A percentile compares a stretch with the other conserved stretches of the same genome.
Evolutionary conservation across 768 basidiomycete species (phyloP).

Genomic region (Mycena chlorophos): DNA sequence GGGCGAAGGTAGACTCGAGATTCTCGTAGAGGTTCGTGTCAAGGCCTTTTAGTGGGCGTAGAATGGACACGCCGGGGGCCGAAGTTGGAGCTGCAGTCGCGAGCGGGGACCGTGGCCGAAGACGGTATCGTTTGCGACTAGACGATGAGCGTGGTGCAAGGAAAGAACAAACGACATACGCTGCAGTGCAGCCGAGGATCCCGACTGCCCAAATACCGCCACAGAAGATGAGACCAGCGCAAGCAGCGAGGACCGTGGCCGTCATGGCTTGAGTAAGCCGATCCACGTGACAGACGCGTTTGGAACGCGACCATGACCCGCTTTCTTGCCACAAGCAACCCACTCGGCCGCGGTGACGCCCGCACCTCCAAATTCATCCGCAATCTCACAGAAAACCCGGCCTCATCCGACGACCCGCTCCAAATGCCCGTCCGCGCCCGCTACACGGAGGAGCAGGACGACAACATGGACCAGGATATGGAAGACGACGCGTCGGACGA

Average conservation of each 20-base stretch:
- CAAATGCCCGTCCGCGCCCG: conserved; percentile 44
- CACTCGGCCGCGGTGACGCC: neutral
- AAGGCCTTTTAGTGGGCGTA: conserved; percentile 92
- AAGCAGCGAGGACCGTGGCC: conserved; percentile 18
- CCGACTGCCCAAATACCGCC: conserved; percentile 61
- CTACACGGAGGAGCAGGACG: conserved; percentile 55
- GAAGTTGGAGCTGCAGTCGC: conserved; percentile 44
- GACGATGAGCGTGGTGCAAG: neutral
- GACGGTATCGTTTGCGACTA: conserved; percentile 77
- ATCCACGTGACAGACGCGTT: no score
- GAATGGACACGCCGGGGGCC: conserved; percentile 88
- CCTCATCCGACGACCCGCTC: conserved; percentile 56
- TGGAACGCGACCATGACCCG: neutral
- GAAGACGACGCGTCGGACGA: conserved; percentile 31
- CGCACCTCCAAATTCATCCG: neutral
- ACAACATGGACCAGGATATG: conserved; percentile 35
- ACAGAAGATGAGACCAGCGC: conserved; percentile 62
- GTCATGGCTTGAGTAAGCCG: no score
- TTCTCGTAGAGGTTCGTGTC: conserved; percentile 97
- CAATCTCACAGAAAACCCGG: conserved; percentile 29
- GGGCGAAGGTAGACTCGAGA: conserved; percentile 87
- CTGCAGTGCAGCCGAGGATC: conserved; percentile 64
- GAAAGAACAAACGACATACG: conserved; percentile 49
- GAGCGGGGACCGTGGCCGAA: conserved; percentile 62
- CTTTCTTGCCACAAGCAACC: neutral